phyloP scores from a whole-genome alignment of 192 early-diverging fungal genomes.

The Coemansia sp. region DNA sequence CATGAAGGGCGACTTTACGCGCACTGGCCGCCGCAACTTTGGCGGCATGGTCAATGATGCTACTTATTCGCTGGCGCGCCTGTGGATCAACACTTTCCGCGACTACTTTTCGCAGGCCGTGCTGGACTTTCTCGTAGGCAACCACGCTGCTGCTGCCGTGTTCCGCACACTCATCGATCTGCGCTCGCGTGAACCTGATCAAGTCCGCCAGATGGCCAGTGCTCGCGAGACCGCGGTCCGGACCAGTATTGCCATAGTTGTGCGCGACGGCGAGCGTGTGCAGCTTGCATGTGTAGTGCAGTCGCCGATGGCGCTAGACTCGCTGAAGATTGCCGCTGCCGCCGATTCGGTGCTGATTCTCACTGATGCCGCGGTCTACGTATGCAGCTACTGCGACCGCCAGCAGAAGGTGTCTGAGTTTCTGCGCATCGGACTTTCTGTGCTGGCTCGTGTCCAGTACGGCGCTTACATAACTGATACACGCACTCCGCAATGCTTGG shows the following conservation, averaged over 20 bases:
- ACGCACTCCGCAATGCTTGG: conserved; percentile 38
- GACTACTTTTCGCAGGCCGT: conserved; percentile 67
- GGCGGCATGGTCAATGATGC: conserved; percentile 73
- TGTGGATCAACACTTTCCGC: conserved; percentile 74
- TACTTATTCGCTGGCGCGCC: conserved; percentile 70
- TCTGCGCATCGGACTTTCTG: conserved; percentile 58
- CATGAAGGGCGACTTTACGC: conserved; percentile 75
- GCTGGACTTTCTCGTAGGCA: conserved; percentile 45
- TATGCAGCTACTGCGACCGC: conserved; percentile 69
- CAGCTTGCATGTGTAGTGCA: conserved; percentile 66
- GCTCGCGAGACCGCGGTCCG: conserved; percentile 49
- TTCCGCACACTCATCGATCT: conserved; percentile 48
- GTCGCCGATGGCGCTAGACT: conserved; percentile 57
- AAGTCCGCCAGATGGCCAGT: conserved; percentile 22
- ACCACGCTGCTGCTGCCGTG: conserved; percentile 30
- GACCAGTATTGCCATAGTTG: conserved; percentile 61
- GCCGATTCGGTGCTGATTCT: conserved; percentile 68
- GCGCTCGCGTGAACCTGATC: conserved; percentile 46
- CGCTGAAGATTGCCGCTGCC: conserved; percentile 42
- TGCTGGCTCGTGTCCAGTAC: conserved; percentile 58
- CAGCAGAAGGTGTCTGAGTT: conserved; percentile 69
- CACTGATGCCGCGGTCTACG: conserved; percentile 63
- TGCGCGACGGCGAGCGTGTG: conserved; percentile 60
- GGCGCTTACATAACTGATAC: conserved; percentile 54
- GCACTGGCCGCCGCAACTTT: conserved; percentile 74